Evolutionary conservation across 208 protist genomes (phyloP).

Genomic region (Wallacemonas sp.): DNA sequence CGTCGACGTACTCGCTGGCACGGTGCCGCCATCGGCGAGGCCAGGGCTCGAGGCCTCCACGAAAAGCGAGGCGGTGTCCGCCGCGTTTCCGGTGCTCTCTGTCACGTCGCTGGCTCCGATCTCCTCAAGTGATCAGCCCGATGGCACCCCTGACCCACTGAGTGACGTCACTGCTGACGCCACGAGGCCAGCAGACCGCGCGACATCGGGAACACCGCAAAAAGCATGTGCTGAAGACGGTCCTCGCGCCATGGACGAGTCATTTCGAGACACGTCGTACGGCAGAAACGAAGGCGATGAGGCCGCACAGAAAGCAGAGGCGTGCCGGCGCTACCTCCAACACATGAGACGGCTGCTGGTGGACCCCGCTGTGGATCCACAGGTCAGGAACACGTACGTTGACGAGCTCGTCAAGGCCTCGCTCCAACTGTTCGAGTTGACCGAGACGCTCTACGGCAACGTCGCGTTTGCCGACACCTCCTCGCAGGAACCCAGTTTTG

Average conservation of each 20-base stretch:
- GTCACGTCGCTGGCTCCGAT: too few relatives aligned
- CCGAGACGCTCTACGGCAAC: slow-evolving; percentile 17
- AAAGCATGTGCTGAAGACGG: too few relatives aligned
- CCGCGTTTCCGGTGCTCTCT: slow-evolving; percentile 1
- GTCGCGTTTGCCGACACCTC: background rate
- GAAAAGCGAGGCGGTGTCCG: background rate
- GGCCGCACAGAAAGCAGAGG: too few relatives aligned
- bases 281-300: too few relatives aligned
- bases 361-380: background rate
- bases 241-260: too few relatives aligned
- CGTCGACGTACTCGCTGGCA: background rate
- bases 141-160: too few relatives aligned
- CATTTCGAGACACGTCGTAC: too few relatives aligned
- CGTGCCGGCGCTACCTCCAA: too few relatives aligned
- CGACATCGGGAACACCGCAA: too few relatives aligned
- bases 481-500: background rate
- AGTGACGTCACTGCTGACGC: too few relatives aligned
- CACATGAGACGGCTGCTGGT: background rate
- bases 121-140: too few relatives aligned
- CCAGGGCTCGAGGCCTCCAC: background rate
- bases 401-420: slow-evolving; percentile 23
- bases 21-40: background rate
- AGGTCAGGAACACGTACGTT: slow-evolving; percentile 1
- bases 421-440: slow-evolving; percentile 24
- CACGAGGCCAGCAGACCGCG: too few relatives aligned